A percentile compares a stretch with the other conserved stretches of the same genome.
Evolutionary conservation across 164 flowering plant genomes (phyloP).

Genomic region (Annona squamosa): DNA sequence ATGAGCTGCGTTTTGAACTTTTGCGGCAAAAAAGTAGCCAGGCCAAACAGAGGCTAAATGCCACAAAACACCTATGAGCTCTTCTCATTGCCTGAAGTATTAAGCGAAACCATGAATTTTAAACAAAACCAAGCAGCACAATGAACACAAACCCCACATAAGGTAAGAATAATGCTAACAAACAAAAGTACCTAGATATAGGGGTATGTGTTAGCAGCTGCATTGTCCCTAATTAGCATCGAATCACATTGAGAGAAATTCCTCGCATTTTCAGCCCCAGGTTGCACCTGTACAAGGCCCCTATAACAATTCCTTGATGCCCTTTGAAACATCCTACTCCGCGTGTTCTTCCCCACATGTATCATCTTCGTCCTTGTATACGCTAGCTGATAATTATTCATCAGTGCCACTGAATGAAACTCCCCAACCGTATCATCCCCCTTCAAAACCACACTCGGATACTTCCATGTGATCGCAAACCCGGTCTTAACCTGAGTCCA

Average conservation of each 20-base stretch:
- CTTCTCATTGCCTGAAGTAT: too few relatives aligned
- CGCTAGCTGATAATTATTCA: conserved; percentile 72
- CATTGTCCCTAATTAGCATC: conserved; percentile 86
- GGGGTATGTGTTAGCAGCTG: conserved; percentile 82
- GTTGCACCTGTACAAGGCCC: conserved; percentile 81
- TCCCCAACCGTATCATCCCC: too few relatives aligned
- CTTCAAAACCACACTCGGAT: too few relatives aligned
- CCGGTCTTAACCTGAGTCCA: conserved; percentile 99
- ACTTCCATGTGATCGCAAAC: conserved; percentile 17
- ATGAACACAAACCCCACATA: conserved; percentile 28
- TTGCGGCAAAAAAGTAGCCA: too few relatives aligned
- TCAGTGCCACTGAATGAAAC: too few relatives aligned
- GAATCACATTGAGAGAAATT: conserved; percentile 96
- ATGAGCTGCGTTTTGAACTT: too few relatives aligned
- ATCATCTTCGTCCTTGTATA: conserved; percentile 99
- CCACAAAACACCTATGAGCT: too few relatives aligned
- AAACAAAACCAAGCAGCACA: too few relatives aligned
- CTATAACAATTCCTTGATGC: conserved; percentile 34
- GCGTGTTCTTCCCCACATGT: conserved; percentile 86
- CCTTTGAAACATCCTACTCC: conserved; percentile 85
- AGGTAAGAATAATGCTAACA: too few relatives aligned
- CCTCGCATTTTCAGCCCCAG: conserved; percentile 73
- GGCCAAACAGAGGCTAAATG: too few relatives aligned
- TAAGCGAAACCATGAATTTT: too few relatives aligned
- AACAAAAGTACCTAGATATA: too few relatives aligned